Evolutionary conservation across 352 stramenopile genomes (phyloP).

Genomic region (Saprolegnia parasitica): DNA sequence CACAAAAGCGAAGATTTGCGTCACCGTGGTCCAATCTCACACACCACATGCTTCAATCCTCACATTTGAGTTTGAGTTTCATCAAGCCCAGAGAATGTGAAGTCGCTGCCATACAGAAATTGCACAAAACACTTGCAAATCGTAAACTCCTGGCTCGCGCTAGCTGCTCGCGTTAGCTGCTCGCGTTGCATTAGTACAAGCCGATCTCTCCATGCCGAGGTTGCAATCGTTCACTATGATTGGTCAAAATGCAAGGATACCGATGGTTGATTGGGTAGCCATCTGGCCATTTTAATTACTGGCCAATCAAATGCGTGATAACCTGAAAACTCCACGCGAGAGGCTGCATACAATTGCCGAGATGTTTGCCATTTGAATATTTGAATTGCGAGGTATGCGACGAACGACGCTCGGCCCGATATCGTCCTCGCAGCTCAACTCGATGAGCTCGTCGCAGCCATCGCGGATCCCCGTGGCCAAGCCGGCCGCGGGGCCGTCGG

Average conservation of each 20-base stretch:
- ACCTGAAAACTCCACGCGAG: neutral
- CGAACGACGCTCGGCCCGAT: conserved; percentile 80
- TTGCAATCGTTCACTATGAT: neutral
- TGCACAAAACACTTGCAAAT: no score
- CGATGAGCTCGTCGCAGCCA: conserved; percentile 37
- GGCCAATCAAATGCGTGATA: neutral
- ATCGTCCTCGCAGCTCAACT: conserved; percentile 81
- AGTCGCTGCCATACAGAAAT: neutral
- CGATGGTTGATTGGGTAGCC: neutral
- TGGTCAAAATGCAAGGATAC: neutral
- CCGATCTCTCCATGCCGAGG: neutral
- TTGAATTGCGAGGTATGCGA: conserved; percentile 43
- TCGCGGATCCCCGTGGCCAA: conserved; percentile 54
- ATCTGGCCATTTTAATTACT: neutral
- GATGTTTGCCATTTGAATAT: conserved; percentile 16
- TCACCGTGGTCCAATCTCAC: neutral
- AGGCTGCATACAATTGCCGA: neutral
- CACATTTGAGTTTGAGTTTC: neutral
- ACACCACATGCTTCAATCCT: neutral
- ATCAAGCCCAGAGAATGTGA: no score
- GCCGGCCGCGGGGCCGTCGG: conserved; percentile 33
- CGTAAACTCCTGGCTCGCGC: no score
- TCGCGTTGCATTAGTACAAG: no score
- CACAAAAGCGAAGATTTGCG: neutral
- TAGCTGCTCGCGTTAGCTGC: no score